A percentile compares a stretch with the other conserved stretches of the same genome.
phyloP scores from a whole-genome alignment of 2,329 filamentous ascomycete genomes.

The Neonectria sp. region DNA sequence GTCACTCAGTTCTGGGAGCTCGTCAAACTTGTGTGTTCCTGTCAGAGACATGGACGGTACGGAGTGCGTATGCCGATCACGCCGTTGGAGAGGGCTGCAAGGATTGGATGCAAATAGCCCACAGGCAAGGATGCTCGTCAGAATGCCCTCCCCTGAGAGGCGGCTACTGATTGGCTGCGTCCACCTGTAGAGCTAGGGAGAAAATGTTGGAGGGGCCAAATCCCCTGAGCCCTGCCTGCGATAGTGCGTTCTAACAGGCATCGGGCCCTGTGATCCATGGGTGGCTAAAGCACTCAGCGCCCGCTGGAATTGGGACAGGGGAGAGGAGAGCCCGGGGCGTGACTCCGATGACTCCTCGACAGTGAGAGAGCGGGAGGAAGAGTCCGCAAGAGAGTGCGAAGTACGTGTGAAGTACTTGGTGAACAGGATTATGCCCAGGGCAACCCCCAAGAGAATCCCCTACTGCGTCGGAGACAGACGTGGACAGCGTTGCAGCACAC shows the following conservation, averaged over 20 bases:
- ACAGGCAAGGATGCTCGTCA: slow-evolving; percentile 31
- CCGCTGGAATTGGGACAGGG: slow-evolving; percentile 42
- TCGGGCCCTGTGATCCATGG: slow-evolving; percentile 28
- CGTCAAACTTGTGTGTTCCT: slow-evolving; percentile 11
- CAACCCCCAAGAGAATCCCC: neutral
- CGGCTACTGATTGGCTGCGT: slow-evolving; percentile 43
- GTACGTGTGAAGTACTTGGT: neutral
- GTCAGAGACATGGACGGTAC: slow-evolving; percentile 20
- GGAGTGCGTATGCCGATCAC: slow-evolving; percentile 40
- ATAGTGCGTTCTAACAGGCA: slow-evolving; percentile 26
- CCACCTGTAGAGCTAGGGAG: slow-evolving; percentile 10
- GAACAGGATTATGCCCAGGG: neutral
- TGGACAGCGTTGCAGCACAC: slow-evolving; percentile 12
- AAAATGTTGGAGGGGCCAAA: neutral
- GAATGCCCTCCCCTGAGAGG: slow-evolving; percentile 42
- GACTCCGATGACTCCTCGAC: slow-evolving; percentile 19
- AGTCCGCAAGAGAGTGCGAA: slow-evolving; percentile 20
- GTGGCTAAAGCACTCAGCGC: slow-evolving; percentile 37
- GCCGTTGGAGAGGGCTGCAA: slow-evolving; percentile 44
- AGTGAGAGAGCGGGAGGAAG: slow-evolving; percentile 15
- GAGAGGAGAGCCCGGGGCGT: slow-evolving; percentile 20
- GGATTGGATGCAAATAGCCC: slow-evolving; percentile 38
- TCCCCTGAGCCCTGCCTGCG: slow-evolving; percentile 29
- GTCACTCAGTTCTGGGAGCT: slow-evolving; percentile 1
- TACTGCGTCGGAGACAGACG: slow-evolving; percentile 12